These are phyloP conservation scores for Magnaporthiopsis rhizophila DNA, from an alignment of 2,329 filamentous ascomycete species.

Conservation along the genomic window DNA sequence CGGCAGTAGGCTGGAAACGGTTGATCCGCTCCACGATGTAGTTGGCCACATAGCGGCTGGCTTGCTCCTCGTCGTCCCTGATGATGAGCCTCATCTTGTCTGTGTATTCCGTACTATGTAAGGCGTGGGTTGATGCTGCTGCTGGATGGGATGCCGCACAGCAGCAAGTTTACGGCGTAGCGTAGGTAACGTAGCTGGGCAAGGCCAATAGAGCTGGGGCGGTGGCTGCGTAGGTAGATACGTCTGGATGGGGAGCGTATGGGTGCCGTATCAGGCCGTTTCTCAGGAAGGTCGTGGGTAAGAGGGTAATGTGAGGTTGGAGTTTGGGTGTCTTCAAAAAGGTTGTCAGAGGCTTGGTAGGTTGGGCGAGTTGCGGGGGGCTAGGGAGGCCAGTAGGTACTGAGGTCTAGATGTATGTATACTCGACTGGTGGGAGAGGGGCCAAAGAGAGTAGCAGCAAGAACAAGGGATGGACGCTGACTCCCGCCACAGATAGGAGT, in stretches of 20 bases:
- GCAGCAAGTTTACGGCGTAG: background rate
- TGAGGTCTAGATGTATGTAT: background rate
- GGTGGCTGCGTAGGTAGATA: background rate
- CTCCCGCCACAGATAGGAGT: no score
- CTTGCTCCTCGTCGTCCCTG: slow-evolving; percentile 52
- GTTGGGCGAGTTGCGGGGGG: background rate
- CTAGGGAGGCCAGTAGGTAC: background rate
- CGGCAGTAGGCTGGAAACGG: slow-evolving; percentile 53
- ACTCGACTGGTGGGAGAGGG: background rate
- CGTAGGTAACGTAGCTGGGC: no score
- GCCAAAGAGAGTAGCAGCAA: background rate
- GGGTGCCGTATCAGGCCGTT: background rate
- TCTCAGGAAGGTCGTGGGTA: background rate
- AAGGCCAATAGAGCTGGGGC: background rate
- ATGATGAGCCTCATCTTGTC: slow-evolving; percentile 64
- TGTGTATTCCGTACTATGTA: background rate
- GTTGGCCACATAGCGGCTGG: slow-evolving; percentile 61
- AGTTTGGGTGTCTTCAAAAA: background rate
- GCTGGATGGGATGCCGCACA: background rate
- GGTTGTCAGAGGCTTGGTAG: background rate
- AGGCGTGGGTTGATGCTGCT: slow-evolving; percentile 9
- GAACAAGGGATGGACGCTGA: background rate
- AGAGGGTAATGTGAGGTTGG: background rate
- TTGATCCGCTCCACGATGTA: slow-evolving; percentile 70
- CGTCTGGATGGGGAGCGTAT: background rate